These are phyloP conservation scores for Lactifluus volemus DNA, from an alignment of 768 basidiomycete species.

Conservation along the genomic window DNA sequence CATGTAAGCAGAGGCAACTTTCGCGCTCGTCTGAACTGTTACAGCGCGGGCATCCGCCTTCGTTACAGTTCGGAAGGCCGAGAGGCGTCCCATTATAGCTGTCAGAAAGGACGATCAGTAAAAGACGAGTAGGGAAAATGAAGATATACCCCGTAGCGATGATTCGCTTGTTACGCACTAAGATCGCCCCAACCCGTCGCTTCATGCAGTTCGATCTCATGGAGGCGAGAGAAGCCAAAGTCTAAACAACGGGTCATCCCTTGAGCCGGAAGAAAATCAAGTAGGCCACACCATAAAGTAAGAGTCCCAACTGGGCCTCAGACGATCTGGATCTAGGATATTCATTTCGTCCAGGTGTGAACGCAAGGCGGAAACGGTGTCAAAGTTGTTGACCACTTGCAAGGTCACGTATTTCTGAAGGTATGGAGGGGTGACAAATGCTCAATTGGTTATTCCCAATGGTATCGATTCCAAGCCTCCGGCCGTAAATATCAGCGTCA, in stretches of 20 bases:
- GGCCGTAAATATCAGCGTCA: conserved; percentile 62
- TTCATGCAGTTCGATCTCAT: conserved; percentile 96
- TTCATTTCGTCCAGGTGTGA: conserved; percentile 59
- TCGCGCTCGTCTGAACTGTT: conserved; percentile 47
- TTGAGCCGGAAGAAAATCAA: not conserved
- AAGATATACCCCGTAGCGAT: conserved; percentile 62
- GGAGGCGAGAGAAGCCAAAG: conserved; percentile 83
- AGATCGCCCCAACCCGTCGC: conserved; percentile 86
- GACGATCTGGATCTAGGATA: conserved; percentile 59
- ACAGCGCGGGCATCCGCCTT: conserved; percentile 85
- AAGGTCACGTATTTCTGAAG: conserved; percentile 48
- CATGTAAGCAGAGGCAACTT: conserved; percentile 92
- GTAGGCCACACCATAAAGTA: conserved; percentile 81
- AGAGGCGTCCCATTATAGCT: conserved; percentile 97
- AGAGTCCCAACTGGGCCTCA: conserved; percentile 88
- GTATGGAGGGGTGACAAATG: conserved; percentile 18
- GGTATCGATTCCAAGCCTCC: not conserved
- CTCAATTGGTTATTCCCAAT: not conserved
- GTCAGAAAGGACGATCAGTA: conserved; percentile 3
- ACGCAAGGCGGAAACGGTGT: conserved; percentile 43
- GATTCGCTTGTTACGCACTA: conserved; percentile 78
- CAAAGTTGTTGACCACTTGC: conserved; percentile 57
- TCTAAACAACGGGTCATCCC: conserved; percentile 36
- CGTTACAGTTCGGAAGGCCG: conserved; percentile 80
- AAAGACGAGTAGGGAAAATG: not conserved